Base-by-base conservation (phyloP, 176 grass and related monocot species). In the Musa itinerans region DNA sequence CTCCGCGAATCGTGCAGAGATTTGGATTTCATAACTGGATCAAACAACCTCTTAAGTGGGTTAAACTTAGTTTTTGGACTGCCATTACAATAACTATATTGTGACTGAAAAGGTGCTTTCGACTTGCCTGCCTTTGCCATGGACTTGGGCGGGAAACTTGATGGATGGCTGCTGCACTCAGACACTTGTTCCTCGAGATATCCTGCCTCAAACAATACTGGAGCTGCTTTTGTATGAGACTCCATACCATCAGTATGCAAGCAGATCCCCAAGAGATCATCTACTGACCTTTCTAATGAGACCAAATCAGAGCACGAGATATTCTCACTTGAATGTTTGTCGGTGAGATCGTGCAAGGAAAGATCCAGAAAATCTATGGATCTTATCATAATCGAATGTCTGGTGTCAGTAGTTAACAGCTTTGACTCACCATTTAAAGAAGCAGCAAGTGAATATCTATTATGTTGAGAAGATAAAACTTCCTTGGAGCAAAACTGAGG, bases 21-120 rank as follows among this genome's bases (percentile, higher is more conserved):
- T 66, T 83, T 92, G 1, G 89, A 92, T 80, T 85, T 96, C 82
- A 86, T 90, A 63, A 92, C 83, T 20, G 92, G 89, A 80, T 88
- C 83, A 75, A 96, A 48, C 78, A 96, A 74, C 81, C 79, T 85
- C 82, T 88, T 92, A 58, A 96, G 86, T 15, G 89, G 63, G 69
- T 73, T 89, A 78, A 87, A 86, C 71, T 87, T 84, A 75, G 54
- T 27, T 80, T 89, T 86, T 69, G 80, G 25, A 56, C 50, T 13
- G 70, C 64, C 54, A 50, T 17, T 69, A 53, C 49, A 15, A 78
- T 48, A 15, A 49, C 57, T n/a, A 80, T 23, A 53, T 61, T 86
- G 78, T 81, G 88, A 84, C 73, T 55, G 50, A 58, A 74, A 61
- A 68, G 73, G 49, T 76, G 49, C 68, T 69, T 85, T 69, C 83